Percentiles rank a stretch among this genome's conserved stretches.
Evolutionary conservation across 2,329 filamentous ascomycete species (phyloP).

Genomic region (Hysterium pulicare): DNA sequence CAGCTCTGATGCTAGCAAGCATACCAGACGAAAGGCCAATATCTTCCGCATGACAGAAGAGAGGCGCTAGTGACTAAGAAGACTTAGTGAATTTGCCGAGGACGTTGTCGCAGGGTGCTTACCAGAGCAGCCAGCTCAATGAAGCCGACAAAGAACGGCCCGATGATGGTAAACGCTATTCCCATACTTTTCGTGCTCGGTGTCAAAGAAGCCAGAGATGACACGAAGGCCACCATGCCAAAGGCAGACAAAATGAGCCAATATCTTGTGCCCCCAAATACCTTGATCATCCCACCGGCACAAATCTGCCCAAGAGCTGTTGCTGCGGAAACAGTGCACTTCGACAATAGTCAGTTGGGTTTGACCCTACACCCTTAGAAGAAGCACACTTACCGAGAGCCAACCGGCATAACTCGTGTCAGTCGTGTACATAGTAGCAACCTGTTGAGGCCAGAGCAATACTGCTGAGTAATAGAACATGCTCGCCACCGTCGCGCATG

Average conservation of each 20-base stretch:
- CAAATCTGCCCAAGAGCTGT: conserved; percentile 14
- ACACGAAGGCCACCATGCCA: conserved; percentile 15
- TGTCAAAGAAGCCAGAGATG: conserved; percentile 10
- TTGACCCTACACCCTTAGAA: too few relatives aligned
- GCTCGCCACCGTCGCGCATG: conserved; percentile 10
- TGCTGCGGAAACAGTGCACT: conserved; percentile 13
- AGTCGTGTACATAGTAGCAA: conserved; percentile 12
- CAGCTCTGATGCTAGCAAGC: conserved; percentile 12
- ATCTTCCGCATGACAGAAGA: conserved; percentile 14
- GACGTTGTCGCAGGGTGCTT: too few relatives aligned
- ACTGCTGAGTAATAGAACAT: not conserved
- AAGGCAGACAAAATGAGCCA: conserved; percentile 13
- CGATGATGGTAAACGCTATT: conserved; percentile 15
- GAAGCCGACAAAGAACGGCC: conserved; percentile 15
- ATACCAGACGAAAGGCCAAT: conserved; percentile 14
- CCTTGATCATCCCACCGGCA: conserved; percentile 12
- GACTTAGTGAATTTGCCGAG: too few relatives aligned
- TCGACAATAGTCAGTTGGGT: too few relatives aligned
- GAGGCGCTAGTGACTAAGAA: conserved; percentile 10
- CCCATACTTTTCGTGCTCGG: conserved; percentile 10
- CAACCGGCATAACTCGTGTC: conserved; percentile 13
- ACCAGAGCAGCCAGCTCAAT: conserved; percentile 13
- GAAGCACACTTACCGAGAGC: conserved; percentile 10
- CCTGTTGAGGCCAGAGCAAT: conserved; percentile 13
- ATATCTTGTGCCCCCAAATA: conserved; percentile 12